Evolutionary conservation across 495 filamentous ascomycete genomes (phyloP).

Genomic region (Penicillium daleae): DNA sequence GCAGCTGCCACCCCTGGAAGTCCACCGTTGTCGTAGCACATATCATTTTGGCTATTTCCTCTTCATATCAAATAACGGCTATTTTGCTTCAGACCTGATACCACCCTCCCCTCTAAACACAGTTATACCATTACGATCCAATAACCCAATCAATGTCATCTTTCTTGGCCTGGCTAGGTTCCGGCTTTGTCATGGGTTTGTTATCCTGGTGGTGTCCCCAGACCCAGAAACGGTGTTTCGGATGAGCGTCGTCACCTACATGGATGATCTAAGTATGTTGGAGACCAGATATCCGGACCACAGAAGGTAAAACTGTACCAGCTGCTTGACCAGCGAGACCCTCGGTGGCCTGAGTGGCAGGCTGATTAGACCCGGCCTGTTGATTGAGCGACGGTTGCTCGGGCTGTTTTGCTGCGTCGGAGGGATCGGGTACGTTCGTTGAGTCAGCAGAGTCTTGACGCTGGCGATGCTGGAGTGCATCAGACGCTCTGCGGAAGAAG

Average conservation of each 20-base stretch:
- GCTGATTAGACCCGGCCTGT: constrained; percentile 7
- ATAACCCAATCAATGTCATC: constrained; percentile 16
- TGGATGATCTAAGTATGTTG: constrained; percentile 5
- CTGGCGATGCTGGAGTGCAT: constrained; percentile 14
- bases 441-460: constrained; percentile 14
- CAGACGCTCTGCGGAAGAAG: constrained; percentile 17
- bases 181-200: constrained; percentile 7
- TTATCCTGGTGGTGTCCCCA: constrained; percentile 14
- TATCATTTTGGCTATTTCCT: not conserved
- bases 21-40: not conserved
- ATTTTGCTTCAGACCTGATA: not conserved
- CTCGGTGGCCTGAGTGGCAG: constrained; percentile 15
- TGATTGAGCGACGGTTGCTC: constrained; percentile 6
- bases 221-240: constrained; percentile 16
- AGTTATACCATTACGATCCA: constrained; percentile 5
- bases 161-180: constrained; percentile 8
- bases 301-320: constrained; percentile 5
- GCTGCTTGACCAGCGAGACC: constrained; percentile 6
- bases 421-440: not conserved
- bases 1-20: no score
- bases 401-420: constrained; percentile 11
- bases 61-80: not conserved
- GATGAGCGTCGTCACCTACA: constrained; percentile 2
- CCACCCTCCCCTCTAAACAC: not conserved
- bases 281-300: not conserved